phyloP scores from a whole-genome alignment of 108 stramenopile genomes.

The Cyclotella distinguenda region DNA sequence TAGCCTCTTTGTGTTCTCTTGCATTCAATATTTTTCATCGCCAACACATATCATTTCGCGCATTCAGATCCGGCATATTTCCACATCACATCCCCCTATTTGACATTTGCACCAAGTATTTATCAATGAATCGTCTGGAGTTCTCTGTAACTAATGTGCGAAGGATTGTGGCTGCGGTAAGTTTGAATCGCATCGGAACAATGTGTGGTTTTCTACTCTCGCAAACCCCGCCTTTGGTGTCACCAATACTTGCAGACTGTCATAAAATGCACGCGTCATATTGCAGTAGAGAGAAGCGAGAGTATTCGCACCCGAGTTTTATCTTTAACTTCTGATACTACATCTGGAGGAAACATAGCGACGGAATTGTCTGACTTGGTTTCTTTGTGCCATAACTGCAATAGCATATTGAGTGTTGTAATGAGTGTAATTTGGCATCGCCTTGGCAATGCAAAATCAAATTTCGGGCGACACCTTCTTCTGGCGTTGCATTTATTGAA shows the following conservation, averaged over 20 bases:
- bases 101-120: slow-evolving; percentile 62
- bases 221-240: too few species aligned
- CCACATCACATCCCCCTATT: slow-evolving; percentile 75
- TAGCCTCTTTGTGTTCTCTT: too few species aligned
- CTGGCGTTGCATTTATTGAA: slow-evolving; percentile 70
- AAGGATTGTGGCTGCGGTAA: slow-evolving; percentile 50
- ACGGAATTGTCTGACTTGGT: slow-evolving; percentile 62
- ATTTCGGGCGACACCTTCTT: slow-evolving; percentile 71
- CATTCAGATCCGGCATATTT: slow-evolving; percentile 25
- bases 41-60: too few species aligned
- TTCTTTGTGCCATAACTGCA: slow-evolving; percentile 68
- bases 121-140: slow-evolving; percentile 61
- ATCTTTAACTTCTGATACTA: slow-evolving; percentile 70
- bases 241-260: slow-evolving; percentile 51
- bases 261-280: slow-evolving; percentile 53
- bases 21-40: too few species aligned
- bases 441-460: slow-evolving; percentile 61
- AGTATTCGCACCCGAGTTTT: slow-evolving; percentile 63
- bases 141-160: slow-evolving; percentile 67
- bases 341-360: slow-evolving; percentile 69
- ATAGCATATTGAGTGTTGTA: slow-evolving; percentile 64
- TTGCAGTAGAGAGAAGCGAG: slow-evolving; percentile 48
- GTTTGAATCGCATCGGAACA: neutral
- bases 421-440: slow-evolving; percentile 88
- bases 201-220: neutral